Conservation (phyloP, 1,284 basidiomycete species). For the Cutaneotrichosporon cutaneum region DNA sequence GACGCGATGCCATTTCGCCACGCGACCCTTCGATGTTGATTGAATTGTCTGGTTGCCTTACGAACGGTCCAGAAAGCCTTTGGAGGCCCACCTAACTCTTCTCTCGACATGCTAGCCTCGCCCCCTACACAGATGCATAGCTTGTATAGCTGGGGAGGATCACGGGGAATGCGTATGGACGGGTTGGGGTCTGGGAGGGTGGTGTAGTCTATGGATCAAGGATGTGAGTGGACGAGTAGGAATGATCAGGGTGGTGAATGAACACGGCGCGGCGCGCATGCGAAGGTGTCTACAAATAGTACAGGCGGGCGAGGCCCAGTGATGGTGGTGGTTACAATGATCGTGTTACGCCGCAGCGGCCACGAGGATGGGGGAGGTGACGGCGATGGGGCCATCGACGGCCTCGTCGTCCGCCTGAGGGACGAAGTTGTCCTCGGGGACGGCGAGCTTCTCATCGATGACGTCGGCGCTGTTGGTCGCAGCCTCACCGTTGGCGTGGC, state of each 20-base stretch:
- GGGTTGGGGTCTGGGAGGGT: not conserved
- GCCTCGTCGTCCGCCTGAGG: not conserved
- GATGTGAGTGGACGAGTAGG: too few species aligned
- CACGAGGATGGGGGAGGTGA: not conserved
- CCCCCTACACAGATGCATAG: not conserved
- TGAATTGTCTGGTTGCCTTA: not conserved
- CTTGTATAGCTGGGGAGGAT: not conserved
- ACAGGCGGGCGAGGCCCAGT: not conserved
- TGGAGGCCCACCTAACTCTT: too few species aligned
- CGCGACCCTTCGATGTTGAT: not conserved
- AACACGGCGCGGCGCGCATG: not conserved
- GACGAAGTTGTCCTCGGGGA: not conserved
- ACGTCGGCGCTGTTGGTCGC: not conserved
- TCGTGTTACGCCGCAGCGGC: not conserved
- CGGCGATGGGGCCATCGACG: not conserved
- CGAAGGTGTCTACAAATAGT: not conserved
- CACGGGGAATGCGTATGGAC: constrained; percentile 1
- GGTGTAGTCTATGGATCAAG: constrained; percentile 5
- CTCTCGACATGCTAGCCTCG: too few species aligned
- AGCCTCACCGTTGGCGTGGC: not conserved
- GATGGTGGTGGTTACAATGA: not conserved
- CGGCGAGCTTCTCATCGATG: not conserved
- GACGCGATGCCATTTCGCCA: constrained; percentile 2
- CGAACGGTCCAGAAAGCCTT: too few species aligned
- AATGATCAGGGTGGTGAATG: not conserved